Base-by-base conservation (phyloP, 306 rosid species). In the Dalbergia cultrata region DNA sequence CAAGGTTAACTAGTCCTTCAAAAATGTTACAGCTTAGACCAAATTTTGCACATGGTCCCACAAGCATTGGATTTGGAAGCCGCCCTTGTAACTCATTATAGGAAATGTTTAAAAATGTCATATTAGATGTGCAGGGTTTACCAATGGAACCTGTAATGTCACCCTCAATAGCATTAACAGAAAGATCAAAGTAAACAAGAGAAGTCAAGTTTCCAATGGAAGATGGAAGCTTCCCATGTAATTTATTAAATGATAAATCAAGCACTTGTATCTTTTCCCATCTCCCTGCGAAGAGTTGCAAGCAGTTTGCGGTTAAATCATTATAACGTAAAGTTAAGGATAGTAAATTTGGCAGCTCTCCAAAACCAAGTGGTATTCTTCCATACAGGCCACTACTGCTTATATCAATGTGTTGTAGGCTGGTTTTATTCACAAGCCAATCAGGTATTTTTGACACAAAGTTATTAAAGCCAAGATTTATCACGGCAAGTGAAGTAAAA, bases 291-390 rank as follows among this genome's bases (percentile, higher is more conserved):
- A 90, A 85, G 5, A 86, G 69, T 62, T 80, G 87, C 19, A 77
- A 73, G 76, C 88, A 87, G 19, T 56, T 86, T 75, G 85, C 90
- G 4, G 70, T 75, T 16, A 84, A 88, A 70, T 82, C 39, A 33
- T 86, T 85, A 7, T 4, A 3, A 4, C 52, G 6, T 59, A 90
- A 72, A 60, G 56, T 6, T 31, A 87, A 45, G n/a, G 1, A 39
- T 45, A 22, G n/a, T 68, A 90, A 77, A 68, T 76, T 71, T 8
- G 85, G 84, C 10, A 86, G 59, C 21, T 81, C 78, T 19, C 86
- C 5, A 0, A 87, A 80, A 11, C 84, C 85, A 9, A 85, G 93
- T 18, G 90, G 89, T 56, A 89, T 85, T 70, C 81, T 85, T 75
- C 88, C 92, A 78, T 77, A 64, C 39, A 89, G 39, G 52, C 19